phyloP scores from a whole-genome alignment of 352 stramenopile genomes.

The Globisporangium cylindrosporum region DNA sequence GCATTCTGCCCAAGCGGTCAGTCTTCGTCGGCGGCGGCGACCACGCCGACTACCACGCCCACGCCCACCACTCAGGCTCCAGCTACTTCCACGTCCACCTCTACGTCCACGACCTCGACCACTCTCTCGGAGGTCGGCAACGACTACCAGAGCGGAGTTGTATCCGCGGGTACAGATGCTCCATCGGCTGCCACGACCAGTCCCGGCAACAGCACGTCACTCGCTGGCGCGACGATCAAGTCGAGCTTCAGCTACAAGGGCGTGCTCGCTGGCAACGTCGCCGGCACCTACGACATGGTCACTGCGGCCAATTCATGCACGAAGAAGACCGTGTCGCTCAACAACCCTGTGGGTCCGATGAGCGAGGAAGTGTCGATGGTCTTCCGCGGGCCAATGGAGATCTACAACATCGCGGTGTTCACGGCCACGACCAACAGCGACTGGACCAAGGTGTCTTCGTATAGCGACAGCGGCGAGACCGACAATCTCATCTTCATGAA shows the following conservation, averaged over 20 bases:
- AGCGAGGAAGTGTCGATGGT: constrained; percentile 56
- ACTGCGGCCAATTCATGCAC: constrained; percentile 32
- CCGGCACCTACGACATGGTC: constrained; percentile 45
- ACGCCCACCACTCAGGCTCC: constrained; percentile 12
- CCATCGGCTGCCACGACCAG: not conserved
- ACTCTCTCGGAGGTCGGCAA: constrained; percentile 20
- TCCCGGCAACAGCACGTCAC: constrained; percentile 20
- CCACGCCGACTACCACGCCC: constrained; percentile 14
- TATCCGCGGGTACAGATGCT: constrained; percentile 3
- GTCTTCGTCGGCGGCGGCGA: constrained; percentile 17
- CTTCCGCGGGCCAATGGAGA: constrained; percentile 58
- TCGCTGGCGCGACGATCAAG: constrained; percentile 41
- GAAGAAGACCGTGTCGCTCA: constrained; percentile 31
- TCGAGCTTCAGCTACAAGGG: constrained; percentile 48
- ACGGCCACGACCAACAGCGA: constrained; percentile 20
- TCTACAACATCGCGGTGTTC: constrained; percentile 63
- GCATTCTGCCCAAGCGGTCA: constrained; percentile 39
- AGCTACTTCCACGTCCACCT: constrained; percentile 10
- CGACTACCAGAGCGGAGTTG: constrained; percentile 18
- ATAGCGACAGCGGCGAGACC: constrained; percentile 25
- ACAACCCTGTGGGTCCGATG: constrained; percentile 39
- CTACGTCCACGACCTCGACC: constrained; percentile 10
- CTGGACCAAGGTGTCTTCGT: constrained; percentile 50
- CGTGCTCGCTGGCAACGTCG: constrained; percentile 32
- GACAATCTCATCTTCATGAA: constrained; percentile 66